Evolutionary conservation across 2,329 filamentous ascomycete species (phyloP).

Genomic region (Tolypocladium paradoxum): DNA sequence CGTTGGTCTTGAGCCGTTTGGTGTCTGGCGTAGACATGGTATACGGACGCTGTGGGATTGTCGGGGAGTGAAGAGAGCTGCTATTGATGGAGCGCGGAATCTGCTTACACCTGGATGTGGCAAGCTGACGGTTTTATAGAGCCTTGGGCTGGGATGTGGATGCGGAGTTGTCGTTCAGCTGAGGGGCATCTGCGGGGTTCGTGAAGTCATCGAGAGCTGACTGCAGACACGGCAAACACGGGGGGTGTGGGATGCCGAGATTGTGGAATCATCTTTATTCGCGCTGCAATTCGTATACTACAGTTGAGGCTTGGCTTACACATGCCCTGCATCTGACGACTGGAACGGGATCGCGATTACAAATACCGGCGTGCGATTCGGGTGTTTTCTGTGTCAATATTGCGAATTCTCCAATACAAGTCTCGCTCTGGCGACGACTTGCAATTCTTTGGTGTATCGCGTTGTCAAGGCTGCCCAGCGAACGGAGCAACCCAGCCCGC

Average conservation of each 20-base stretch:
- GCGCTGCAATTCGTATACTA: neutral
- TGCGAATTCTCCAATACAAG: too few relatives aligned
- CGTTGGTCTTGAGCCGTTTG: constrained; percentile 22
- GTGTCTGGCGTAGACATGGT: constrained; percentile 12
- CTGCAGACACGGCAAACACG: neutral
- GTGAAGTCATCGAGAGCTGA: neutral
- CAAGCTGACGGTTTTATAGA: neutral
- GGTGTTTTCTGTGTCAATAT: too few relatives aligned
- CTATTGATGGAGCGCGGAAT: neutral
- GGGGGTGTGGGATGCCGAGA: neutral
- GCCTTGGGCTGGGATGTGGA: too few relatives aligned
- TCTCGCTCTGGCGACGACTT: too few relatives aligned
- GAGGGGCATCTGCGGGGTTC: neutral
- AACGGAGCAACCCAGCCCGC: too few relatives aligned
- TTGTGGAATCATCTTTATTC: neutral
- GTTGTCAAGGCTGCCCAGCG: too few relatives aligned
- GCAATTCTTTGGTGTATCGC: too few relatives aligned
- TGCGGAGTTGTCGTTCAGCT: neutral
- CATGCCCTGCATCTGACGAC: neutral
- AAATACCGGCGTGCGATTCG: too few relatives aligned
- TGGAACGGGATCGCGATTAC: neutral
- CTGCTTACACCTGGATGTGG: neutral
- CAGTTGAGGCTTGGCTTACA: neutral
- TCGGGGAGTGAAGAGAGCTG: neutral
- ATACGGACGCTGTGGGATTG: neutral